Base-by-base conservation (phyloP, 495 filamentous ascomycete genomes). In the Podospora pseudopauciseta region DNA sequence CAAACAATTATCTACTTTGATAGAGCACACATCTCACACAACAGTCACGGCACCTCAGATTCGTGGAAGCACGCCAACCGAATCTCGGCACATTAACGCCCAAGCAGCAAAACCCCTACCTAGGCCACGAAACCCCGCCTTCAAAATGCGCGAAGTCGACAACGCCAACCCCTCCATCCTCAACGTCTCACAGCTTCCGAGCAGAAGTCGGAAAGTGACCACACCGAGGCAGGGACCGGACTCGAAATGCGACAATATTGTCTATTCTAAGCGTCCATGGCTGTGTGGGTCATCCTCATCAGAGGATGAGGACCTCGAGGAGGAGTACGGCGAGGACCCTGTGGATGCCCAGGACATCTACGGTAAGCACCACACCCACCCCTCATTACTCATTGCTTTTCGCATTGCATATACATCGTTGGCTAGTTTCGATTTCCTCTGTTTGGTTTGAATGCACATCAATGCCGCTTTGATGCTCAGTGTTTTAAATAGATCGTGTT, bases 331-430 rank as follows among this genome's bases (percentile, higher is more conserved):
- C 5, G 82, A 88, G 28, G 94, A 97, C 69, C 91, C 89, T 32
- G 95, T 99, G 68, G 95, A 99, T 73, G 92, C 93, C 75, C 96
- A 97, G 75, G 95, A 99, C 78, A 92, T 99, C 27, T 99, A 93
- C 74, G 93, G 93, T 96, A 83, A 71, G 85, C 71, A 5, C 44
- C 30, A 27, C 44, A 59, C 39, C 23, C 30, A 7, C 7, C 28
- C 26, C 26, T 28, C 23, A 60, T n/a, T 59, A 49, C 28, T 18
- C 59, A 32, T 0, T 18, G 4, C 18, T 15, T 27, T 13, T 61
- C 23, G 28, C 59, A 61, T 61, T 27, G 26, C 61, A 27, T 26
- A 39, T 63, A 3, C 7, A 20, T 49, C 39, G 39, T 11, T 16
- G 0, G 39, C 39, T 49, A 49, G 39, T 49, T 49, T 49, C 30